Evolutionary conservation across 75 land plant genomes (phyloP).

Genomic region (Picea sitchensis): DNA sequence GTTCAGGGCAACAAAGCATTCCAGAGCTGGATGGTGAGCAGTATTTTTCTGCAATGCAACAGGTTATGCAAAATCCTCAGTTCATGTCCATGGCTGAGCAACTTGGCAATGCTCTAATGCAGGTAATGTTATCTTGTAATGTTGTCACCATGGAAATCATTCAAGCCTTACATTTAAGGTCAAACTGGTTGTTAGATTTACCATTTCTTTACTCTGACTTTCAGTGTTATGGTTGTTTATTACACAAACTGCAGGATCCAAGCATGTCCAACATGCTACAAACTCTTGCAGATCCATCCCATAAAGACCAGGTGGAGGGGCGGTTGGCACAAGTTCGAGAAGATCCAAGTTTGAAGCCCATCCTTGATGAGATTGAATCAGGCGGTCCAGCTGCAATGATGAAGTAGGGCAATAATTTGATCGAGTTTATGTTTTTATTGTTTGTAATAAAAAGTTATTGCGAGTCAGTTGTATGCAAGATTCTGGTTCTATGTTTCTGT

Average conservation of each 20-base stretch:
- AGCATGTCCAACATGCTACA: constrained; percentile 68
- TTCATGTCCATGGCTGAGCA: constrained; percentile 43
- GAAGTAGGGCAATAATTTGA: constrained; percentile 37
- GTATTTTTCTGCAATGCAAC: constrained; percentile 45
- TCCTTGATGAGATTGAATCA: constrained; percentile 76
- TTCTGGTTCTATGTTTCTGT: background rate
- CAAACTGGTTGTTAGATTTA: background rate
- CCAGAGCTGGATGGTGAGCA: constrained; percentile 39
- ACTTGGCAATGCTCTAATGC: constrained; percentile 46
- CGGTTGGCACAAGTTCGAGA: constrained; percentile 68
- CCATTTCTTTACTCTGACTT: background rate
- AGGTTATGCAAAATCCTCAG: constrained; percentile 52
- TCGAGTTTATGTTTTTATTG: background rate
- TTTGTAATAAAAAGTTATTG: background rate
- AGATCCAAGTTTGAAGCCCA: constrained; percentile 73
- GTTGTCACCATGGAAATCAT: background rate
- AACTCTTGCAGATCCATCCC: constrained; percentile 49
- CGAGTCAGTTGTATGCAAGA: background rate
- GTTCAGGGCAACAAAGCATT: constrained; percentile 29
- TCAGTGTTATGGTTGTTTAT: background rate
- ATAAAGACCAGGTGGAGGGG: constrained; percentile 66
- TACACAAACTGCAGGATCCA: constrained; percentile 59
- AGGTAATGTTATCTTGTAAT: constrained; percentile 10
- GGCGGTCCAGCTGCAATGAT: constrained; percentile 91
- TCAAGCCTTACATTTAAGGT: too few species aligned